These are phyloP conservation scores for Plasmodium blacklocki DNA, from an alignment of 169 alveolate genomes.

Conservation along the genomic window DNA sequence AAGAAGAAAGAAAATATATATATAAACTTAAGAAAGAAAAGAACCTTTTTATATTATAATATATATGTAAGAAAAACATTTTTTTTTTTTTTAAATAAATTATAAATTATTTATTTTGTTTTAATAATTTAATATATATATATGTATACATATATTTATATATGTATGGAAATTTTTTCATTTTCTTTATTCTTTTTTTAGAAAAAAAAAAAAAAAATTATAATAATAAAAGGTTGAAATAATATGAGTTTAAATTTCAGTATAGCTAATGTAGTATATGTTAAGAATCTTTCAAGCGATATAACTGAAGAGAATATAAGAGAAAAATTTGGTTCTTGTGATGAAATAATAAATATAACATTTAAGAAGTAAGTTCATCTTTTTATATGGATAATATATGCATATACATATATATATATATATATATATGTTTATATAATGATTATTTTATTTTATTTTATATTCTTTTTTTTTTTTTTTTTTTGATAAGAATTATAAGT, in stretches of 20 bases:
- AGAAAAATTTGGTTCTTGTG: constrained; percentile 71
- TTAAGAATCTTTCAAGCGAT: constrained; percentile 77
- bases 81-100: neutral
- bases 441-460: neutral
- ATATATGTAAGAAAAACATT: neutral
- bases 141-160: neutral
- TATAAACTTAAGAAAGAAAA: neutral
- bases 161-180: neutral
- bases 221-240: constrained; percentile 19
- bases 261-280: constrained; percentile 79
- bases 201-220: constrained; percentile 11
- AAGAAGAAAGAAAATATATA: neutral
- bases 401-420: neutral
- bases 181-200: neutral
- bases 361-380: constrained; percentile 73
- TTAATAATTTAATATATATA: constrained; percentile 1
- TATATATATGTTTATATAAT: constrained; percentile 5
- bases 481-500: neutral
- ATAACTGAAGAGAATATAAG: constrained; percentile 76
- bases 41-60: neutral
- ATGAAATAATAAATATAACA: constrained; percentile 66
- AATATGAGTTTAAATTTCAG: constrained; percentile 77
- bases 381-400: neutral
- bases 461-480: neutral
- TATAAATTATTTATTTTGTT: constrained; percentile 1